Evolutionary conservation across 2,329 filamentous ascomycete species (phyloP).

Genomic region (Bipolaris zeicola): DNA sequence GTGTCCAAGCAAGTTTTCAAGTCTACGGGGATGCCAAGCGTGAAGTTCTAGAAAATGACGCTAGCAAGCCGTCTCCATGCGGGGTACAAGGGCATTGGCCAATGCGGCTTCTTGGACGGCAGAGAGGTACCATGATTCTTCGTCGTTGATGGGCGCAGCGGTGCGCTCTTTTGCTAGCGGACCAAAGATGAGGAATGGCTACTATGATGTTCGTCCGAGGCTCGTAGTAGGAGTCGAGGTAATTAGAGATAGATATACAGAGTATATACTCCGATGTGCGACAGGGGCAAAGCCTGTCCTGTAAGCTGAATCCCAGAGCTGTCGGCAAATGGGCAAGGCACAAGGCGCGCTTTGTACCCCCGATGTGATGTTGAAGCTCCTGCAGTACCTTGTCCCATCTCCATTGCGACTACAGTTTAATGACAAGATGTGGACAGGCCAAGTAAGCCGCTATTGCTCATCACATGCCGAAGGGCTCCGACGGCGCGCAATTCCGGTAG

Average conservation of each 20-base stretch:
- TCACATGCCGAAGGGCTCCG: slow-evolving; percentile 1
- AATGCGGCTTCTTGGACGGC: not conserved
- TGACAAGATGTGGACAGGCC: not conserved
- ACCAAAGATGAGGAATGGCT: not conserved
- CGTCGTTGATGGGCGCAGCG: not conserved
- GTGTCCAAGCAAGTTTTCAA: not conserved
- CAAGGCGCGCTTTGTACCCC: not conserved
- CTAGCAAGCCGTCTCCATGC: slow-evolving; percentile 4
- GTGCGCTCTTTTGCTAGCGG: not conserved
- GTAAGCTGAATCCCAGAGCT: too few relatives aligned
- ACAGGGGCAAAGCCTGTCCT: not conserved
- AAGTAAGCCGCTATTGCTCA: slow-evolving; percentile 2
- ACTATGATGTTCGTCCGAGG: not conserved
- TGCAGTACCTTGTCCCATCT: not conserved
- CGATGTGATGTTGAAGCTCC: not conserved
- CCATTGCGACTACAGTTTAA: not conserved
- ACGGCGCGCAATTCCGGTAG: slow-evolving; percentile 10
- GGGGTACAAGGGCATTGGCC: slow-evolving; percentile 1
- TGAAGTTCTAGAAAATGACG: not conserved
- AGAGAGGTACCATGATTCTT: not conserved
- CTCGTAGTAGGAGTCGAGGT: not conserved
- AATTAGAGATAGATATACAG: too few relatives aligned
- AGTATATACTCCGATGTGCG: too few relatives aligned
- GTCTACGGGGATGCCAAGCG: not conserved
- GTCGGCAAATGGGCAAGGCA: not conserved